phyloP scores from a whole-genome alignment of 805 yeast species.

The Tetrapisispora nanseiensis region DNA sequence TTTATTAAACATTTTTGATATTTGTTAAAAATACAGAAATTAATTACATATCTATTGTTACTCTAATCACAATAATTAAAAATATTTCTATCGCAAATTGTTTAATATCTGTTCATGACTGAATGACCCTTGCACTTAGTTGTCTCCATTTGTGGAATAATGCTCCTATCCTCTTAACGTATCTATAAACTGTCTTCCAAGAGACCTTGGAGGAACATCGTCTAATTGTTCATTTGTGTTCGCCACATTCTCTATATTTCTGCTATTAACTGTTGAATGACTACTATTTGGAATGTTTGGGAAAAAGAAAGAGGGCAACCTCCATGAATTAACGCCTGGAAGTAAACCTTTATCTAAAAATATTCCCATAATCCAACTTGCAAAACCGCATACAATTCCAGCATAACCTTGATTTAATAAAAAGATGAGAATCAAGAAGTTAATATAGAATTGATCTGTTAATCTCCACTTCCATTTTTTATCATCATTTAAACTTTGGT shows the following conservation, averaged over 20 bases:
- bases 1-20: too few species aligned
- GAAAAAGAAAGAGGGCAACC: slow-evolving; percentile 22
- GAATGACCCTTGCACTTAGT: too few species aligned
- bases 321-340: slow-evolving; percentile 33
- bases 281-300: slow-evolving; percentile 2
- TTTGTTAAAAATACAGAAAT: too few species aligned
- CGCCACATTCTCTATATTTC: not conserved
- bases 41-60: too few species aligned
- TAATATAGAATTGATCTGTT: slow-evolving; percentile 29
- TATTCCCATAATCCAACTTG: slow-evolving; percentile 38
- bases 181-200: slow-evolving; percentile 52
- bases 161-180: slow-evolving; percentile 39
- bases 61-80: too few species aligned
- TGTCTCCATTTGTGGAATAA: not conserved
- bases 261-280: slow-evolving; percentile 4
- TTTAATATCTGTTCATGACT: too few species aligned
- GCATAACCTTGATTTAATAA: slow-evolving; percentile 36
- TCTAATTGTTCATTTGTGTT: not conserved
- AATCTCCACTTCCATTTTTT: slow-evolving; percentile 13
- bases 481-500: slow-evolving; percentile 10
- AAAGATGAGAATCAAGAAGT: slow-evolving; percentile 28
- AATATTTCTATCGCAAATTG: too few species aligned
- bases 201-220: slow-evolving; percentile 52
- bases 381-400: slow-evolving; percentile 32
- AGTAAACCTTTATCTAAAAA: slow-evolving; percentile 35